Percentiles rank a stretch among this genome's conserved stretches.
Conservation (phyloP, 2,329 filamentous ascomycete genomes). For the Hymenoscyphus salicellus region DNA sequence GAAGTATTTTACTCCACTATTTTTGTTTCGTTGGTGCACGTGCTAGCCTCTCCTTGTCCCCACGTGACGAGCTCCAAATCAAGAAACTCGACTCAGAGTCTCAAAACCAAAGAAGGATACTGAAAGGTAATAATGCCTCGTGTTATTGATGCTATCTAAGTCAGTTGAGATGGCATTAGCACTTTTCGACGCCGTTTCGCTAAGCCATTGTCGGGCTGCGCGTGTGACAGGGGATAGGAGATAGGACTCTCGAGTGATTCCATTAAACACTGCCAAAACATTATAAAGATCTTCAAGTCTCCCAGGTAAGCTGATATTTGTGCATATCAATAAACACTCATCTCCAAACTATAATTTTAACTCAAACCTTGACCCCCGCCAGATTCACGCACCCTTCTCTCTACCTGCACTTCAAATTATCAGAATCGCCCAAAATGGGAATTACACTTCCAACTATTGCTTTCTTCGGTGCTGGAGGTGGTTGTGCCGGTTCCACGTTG, state of each 20-base stretch:
- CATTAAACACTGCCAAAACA: not conserved
- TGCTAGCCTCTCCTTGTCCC: too few relatives aligned
- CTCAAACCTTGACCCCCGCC: not conserved
- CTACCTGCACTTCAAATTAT: not conserved
- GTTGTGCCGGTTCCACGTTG: slow-evolving; percentile 25
- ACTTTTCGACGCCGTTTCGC: not conserved
- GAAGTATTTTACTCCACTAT: too few relatives aligned
- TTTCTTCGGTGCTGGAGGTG: slow-evolving; percentile 18
- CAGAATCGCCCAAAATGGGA: not conserved
- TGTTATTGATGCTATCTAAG: too few relatives aligned
- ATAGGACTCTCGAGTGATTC: not conserved
- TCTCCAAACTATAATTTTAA: not conserved
- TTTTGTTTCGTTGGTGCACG: too few relatives aligned
- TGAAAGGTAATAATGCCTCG: too few relatives aligned
- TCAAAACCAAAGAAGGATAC: too few relatives aligned
- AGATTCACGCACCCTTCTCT: not conserved
- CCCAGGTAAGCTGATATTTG: not conserved
- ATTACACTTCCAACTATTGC: slow-evolving; percentile 12
- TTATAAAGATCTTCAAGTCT: not conserved
- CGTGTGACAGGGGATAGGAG: not conserved
- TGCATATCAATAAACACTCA: not conserved
- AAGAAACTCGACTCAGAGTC: too few relatives aligned
- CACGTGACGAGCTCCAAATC: too few relatives aligned
- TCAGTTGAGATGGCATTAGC: too few relatives aligned
- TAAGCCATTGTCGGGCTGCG: not conserved